Base-by-base conservation (phyloP, 371 early-diverging fungal genomes). In the Chytridium lagenaria region DNA sequence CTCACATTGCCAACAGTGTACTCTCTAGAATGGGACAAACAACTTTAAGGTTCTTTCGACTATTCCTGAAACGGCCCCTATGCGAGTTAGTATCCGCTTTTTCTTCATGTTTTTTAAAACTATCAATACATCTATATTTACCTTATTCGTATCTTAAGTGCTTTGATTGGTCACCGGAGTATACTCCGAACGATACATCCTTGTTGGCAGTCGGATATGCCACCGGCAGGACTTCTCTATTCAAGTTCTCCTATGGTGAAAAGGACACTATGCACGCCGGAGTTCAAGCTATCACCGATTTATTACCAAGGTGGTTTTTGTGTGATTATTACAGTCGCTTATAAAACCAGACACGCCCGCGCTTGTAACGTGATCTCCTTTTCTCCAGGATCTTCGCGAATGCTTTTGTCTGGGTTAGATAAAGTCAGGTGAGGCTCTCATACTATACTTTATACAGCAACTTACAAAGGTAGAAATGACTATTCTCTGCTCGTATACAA, bases 401-500 rank as follows among this genome's bases (percentile, higher is more conserved):
- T 90, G 23, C 77, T 93, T 37, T 90, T 90, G 1, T 86, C 88
- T 3, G 93, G 93, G 5, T 74, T 91, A 2, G 93, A 93, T 50
- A 93, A 92, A 79, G 90, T 89, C 3, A 72, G 74, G 59, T 67
- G 31, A n/a, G 39, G n/a, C 50, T 16, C 37, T 19, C 33, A 70
- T 5, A 51, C 65, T 19, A 10, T 1, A 3, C n/a, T 59, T 12
- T 28, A 5, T 23, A 38, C 16, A 49, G 36, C 3, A 28, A 15
- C 40, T 33, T 39, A 34, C 40, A 7, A 55, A 16, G 19, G 7
- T 44, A 84, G 92, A 49, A 91, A 89, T 69, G 92, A 92, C 69
- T 85, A 85, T 19, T 90, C 90, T 70, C 75, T 93, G 50, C 78
- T 91, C 70, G 88, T 94, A 1, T 94, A 92, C 92, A 92, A 94